Evolutionary conservation across 768 basidiomycete genomes (phyloP).

Genomic region (Mycena belliarum): DNA sequence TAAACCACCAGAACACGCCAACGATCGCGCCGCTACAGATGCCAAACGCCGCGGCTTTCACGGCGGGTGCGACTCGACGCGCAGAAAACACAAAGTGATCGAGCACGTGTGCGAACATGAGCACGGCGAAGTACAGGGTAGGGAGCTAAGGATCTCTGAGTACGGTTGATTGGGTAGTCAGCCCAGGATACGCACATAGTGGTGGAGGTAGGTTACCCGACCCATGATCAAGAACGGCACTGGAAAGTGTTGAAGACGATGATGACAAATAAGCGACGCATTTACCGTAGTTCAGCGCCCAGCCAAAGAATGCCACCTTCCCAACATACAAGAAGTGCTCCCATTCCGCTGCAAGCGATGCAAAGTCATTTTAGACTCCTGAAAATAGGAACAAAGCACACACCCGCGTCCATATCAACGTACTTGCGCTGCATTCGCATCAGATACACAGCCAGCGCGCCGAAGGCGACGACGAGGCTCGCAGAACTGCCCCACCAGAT

Average conservation of each 20-base stretch:
- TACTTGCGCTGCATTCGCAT: constrained; percentile 86
- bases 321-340: constrained; percentile 88
- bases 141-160: constrained; percentile 62
- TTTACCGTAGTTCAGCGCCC: constrained; percentile 85
- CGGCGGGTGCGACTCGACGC: constrained; percentile 54
- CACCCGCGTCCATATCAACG: constrained; percentile 84
- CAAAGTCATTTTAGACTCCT: constrained; percentile 1
- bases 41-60: constrained; percentile 74
- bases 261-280: too few species aligned
- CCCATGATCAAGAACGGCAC: constrained; percentile 99
- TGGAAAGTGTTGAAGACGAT: constrained; percentile 30
- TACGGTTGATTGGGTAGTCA: background rate
- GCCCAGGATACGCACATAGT: constrained; percentile 42
- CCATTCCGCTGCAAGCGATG: constrained; percentile 67
- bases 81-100: constrained; percentile 93
- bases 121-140: constrained; percentile 91
- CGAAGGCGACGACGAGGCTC: constrained; percentile 58
- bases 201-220: constrained; percentile 93
- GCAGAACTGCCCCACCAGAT: constrained; percentile 85
- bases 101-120: constrained; percentile 87
- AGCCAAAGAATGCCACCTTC: constrained; percentile 89
- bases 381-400: constrained; percentile 30
- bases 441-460: constrained; percentile 65
- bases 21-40: constrained; percentile 61
- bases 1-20: constrained; percentile 93